phyloP scores from a whole-genome alignment of 139 green algal species.

The Protoeuglena noctilucae region DNA sequence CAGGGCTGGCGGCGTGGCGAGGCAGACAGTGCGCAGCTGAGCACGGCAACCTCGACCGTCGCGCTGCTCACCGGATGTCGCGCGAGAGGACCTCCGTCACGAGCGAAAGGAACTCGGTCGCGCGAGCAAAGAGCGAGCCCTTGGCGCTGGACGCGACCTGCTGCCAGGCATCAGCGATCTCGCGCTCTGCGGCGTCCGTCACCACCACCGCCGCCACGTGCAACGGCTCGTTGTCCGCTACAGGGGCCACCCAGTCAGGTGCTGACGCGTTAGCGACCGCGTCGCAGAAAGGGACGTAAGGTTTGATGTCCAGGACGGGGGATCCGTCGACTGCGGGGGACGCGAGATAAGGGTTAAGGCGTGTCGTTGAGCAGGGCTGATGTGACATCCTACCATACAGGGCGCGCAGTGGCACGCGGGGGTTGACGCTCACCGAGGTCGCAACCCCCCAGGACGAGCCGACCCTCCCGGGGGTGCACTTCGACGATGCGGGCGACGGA shows the following conservation, averaged over 20 bases:
- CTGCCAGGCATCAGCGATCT: conserved; percentile 2
- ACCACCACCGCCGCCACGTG: conserved; percentile 7
- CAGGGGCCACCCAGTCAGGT: conserved; percentile 52
- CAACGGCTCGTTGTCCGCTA: conserved; percentile 29
- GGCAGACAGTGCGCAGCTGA: not conserved
- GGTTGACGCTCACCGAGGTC: too few relatives aligned
- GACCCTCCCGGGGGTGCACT: conserved; percentile 18
- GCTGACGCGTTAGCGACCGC: conserved; percentile 32
- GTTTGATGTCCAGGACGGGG: conserved; percentile 85
- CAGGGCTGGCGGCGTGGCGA: too few relatives aligned
- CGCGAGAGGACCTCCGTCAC: conserved; percentile 29
- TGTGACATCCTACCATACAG: too few relatives aligned
- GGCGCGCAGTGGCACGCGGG: too few relatives aligned
- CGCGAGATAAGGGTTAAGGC: too few relatives aligned
- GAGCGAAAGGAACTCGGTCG: conserved; percentile 12
- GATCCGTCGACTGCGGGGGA: conserved; percentile 82
- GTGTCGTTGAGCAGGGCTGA: too few relatives aligned
- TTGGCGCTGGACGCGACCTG: not conserved
- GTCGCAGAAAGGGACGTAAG: conserved; percentile 79
- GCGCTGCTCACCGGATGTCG: too few relatives aligned
- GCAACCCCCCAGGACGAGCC: conserved; percentile 46
- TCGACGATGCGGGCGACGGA: conserved; percentile 40
- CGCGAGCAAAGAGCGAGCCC: conserved; percentile 14
- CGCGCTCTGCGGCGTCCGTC: not conserved
- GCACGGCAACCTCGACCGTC: not conserved